These are phyloP conservation scores for Arthroderma uncinatum DNA, from an alignment of 2,329 filamentous ascomycete species.

Conservation along the genomic window DNA sequence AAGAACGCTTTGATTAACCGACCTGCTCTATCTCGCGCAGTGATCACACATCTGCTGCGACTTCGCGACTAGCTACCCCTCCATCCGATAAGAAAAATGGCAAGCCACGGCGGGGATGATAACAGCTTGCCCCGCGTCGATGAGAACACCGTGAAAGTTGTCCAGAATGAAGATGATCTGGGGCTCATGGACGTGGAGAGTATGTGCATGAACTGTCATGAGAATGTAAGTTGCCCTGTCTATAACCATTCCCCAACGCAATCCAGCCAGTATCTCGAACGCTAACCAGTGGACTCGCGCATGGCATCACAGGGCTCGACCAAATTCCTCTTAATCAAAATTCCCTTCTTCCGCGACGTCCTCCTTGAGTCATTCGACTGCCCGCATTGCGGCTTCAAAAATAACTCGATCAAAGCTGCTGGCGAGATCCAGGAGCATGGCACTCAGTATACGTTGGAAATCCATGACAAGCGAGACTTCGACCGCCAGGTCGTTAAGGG, in stretches of 20 bases:
- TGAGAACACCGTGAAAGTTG: not conserved
- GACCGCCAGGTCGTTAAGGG: conserved; percentile 84
- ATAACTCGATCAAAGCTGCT: conserved; percentile 89
- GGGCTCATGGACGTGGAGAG: conserved; percentile 48
- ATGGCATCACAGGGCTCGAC: conserved; percentile 61
- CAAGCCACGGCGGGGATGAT: not conserved
- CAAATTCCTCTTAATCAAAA: conserved; percentile 74
- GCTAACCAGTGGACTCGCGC: not conserved
- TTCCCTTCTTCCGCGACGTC: conserved; percentile 95
- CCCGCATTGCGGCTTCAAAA: conserved; percentile 75
- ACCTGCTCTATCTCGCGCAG: not conserved
- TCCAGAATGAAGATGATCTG: conserved; percentile 27
- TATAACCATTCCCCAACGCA: conserved; percentile 9
- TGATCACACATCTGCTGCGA: not conserved
- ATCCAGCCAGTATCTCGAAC: not conserved
- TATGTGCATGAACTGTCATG: conserved; percentile 75
- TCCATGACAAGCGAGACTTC: conserved; percentile 63
- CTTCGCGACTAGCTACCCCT: not conserved
- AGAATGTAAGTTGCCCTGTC: conserved; percentile 47
- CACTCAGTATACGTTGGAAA: conserved; percentile 67
- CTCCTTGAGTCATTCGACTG: conserved; percentile 96
- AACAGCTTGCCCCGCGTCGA: not conserved
- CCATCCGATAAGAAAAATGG: conserved; percentile 1
- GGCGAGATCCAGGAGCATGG: conserved; percentile 86
- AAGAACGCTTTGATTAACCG: not conserved